These are phyloP conservation scores for Farysia itapuensis DNA, from an alignment of 1,284 basidiomycete genomes.

Conservation along the genomic window DNA sequence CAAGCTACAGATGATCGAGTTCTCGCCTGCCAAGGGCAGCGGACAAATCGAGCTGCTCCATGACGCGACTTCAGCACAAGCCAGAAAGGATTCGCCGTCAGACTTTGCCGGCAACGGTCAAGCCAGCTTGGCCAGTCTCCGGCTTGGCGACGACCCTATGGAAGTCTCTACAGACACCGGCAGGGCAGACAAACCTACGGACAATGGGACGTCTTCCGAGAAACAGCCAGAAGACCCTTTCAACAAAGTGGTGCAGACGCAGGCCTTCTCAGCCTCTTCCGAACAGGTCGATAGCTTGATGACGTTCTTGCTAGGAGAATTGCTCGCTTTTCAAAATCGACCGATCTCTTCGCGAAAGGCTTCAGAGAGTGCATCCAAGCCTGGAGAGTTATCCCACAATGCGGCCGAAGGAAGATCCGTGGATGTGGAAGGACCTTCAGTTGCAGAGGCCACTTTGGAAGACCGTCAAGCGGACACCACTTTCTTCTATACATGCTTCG, in stretches of 20 bases:
- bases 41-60: slow-evolving; percentile 32
- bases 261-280: slow-evolving; percentile 4
- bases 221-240: slow-evolving; percentile 19
- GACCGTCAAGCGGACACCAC: slow-evolving; percentile 30
- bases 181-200: background rate
- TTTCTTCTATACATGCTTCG: slow-evolving; percentile 77
- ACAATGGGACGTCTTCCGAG: too few species aligned
- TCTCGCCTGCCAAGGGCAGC: slow-evolving; percentile 30
- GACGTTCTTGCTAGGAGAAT: slow-evolving; percentile 73
- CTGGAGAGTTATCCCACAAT: background rate
- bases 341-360: slow-evolving; percentile 1
- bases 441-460: slow-evolving; percentile 4
- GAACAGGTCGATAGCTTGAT: slow-evolving; percentile 66
- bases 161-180: slow-evolving; percentile 63
- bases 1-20: slow-evolving; percentile 50
- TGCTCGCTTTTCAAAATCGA: too few species aligned
- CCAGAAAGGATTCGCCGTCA: slow-evolving; percentile 21
- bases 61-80: slow-evolving; percentile 1
- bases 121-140: slow-evolving; percentile 30
- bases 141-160: slow-evolving; percentile 67
- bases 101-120: slow-evolving; percentile 38
- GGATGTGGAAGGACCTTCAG: background rate
- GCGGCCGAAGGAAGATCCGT: background rate
- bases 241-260: slow-evolving; percentile 10
- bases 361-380: background rate